phyloP scores from a whole-genome alignment of 2,329 filamentous ascomycete species.

The Arthrobotrys musiformis region DNA sequence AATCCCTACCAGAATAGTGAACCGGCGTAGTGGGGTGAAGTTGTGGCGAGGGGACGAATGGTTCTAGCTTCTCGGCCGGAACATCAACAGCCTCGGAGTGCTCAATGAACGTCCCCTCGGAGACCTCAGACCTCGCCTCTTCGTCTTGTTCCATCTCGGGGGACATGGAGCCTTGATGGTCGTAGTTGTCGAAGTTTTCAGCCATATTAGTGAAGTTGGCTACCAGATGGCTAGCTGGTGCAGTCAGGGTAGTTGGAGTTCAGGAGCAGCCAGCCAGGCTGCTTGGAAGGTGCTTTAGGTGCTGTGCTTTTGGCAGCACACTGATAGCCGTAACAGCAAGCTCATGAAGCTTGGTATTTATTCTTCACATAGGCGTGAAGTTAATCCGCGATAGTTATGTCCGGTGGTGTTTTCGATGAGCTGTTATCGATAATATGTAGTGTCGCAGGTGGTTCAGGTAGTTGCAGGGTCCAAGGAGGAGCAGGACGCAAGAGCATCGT shows the following conservation, averaged over 20 bases:
- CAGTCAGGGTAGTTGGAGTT: constrained; percentile 10
- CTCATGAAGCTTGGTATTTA: not conserved
- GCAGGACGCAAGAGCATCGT: constrained; percentile 8
- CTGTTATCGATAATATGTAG: constrained; percentile 1
- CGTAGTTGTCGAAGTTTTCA: constrained; percentile 22
- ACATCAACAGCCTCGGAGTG: constrained; percentile 27
- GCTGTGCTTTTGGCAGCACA: constrained; percentile 14
- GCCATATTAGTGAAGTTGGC: constrained; percentile 28
- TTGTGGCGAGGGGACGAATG: constrained; percentile 37
- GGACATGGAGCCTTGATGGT: not conserved
- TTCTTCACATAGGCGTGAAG: constrained; percentile 1
- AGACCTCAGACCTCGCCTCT: constrained; percentile 34
- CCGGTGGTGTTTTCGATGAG: not conserved
- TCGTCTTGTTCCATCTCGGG: not conserved
- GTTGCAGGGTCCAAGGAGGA: not conserved
- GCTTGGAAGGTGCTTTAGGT: not conserved
- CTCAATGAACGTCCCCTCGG: constrained; percentile 46
- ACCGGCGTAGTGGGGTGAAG: constrained; percentile 32
- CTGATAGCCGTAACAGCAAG: not conserved
- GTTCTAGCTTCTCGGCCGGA: constrained; percentile 11
- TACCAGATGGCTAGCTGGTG: not conserved
- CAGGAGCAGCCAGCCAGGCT: not conserved
- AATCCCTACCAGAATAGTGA: constrained; percentile 24
- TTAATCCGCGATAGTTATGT: not conserved
- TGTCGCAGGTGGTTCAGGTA: not conserved